Base-by-base conservation (phyloP, 345 rosid genomes). In the Lenwebbia sp. region DNA sequence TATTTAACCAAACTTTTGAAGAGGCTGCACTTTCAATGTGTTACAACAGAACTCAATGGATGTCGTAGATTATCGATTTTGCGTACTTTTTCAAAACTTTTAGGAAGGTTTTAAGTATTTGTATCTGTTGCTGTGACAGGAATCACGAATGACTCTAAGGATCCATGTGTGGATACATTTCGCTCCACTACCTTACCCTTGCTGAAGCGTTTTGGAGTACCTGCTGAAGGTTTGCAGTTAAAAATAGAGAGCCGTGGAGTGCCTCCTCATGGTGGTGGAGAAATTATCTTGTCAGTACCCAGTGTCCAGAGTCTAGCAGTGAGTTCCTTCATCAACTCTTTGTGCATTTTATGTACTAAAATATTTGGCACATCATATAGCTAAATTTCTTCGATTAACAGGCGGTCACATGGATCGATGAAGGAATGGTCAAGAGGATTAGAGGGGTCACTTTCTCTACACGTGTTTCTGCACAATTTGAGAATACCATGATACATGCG, bases 341-440 rank as follows among this genome's bases (percentile, higher is more conserved):
- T 50, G n/a, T 78, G 23, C 40, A 76, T 33, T 83, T 86, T 54
- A 52, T 84, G 23, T 62, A 70, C 17, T 37, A 70, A 70, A 33
- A 37, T 70, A 37, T 70, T 17, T 70, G 25, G 81, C 81, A 70
- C 81, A 30, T 76, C 37, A 49, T 83, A 22, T n/a, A 84, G 55
- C 88, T 90, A 82, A 85, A 65, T 21, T 40, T 54, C 84, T 88
- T 62, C 62, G 44, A 82, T 90, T 76, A 85, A 84, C 93, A 96
- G 99, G 94, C 96, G 33, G 93, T 94, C 60, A 85, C 87, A 30
- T 96, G 98, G 99, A 86, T 90, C 25, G 96, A 98, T 60, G 98
- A 95, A 90, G 99, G 99, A 85, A 94, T 94, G 98, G 96, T 94
- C 51, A 96, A 93, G 91, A 94, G 92, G 92, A 96, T 98, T 87